Evolutionary conservation across 768 basidiomycete species (phyloP).

Genomic region (Rhodotorula diobovata): DNA sequence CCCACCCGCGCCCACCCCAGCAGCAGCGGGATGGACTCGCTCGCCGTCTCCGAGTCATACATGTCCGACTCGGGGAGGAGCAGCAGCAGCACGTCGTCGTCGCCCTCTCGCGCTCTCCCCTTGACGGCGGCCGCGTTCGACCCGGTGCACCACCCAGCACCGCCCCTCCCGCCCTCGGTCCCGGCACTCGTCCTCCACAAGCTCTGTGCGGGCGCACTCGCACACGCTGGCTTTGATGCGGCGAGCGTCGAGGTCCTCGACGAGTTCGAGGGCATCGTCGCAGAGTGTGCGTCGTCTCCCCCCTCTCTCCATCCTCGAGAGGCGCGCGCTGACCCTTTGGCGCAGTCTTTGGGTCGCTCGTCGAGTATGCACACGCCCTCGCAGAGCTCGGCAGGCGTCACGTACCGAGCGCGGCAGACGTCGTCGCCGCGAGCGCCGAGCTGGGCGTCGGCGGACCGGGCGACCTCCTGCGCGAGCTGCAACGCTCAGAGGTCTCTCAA

Average conservation of each 20-base stretch:
- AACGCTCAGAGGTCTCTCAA: neutral
- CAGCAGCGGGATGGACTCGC: conserved; percentile 9
- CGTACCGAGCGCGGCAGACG: conserved; percentile 19
- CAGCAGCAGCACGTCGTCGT: neutral
- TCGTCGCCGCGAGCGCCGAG: neutral
- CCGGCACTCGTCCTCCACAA: conserved; percentile 8
- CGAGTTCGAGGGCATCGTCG: conserved; percentile 25
- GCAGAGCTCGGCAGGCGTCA: conserved; percentile 30
- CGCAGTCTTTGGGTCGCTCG: conserved; percentile 30
- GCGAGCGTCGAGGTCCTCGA: conserved; percentile 11
- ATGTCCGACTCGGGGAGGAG: neutral
- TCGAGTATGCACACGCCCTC: conserved; percentile 17
- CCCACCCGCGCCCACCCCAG: neutral
- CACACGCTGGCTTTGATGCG: conserved; percentile 7
- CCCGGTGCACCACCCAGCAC: neutral
- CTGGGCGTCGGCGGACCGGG: conserved; percentile 11
- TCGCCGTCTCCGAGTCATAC: neutral
- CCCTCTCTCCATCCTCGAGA: neutral
- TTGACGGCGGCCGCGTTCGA: neutral
- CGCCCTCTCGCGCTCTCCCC: neutral
- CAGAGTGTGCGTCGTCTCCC: conserved; percentile 9
- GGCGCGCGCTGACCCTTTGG: neutral
- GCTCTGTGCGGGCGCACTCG: conserved; percentile 1
- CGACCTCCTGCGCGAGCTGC: conserved; percentile 3
- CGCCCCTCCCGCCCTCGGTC: conserved; percentile 17